These are phyloP conservation scores for Botrytis hyacinthi DNA, from an alignment of 2,329 filamentous ascomycete species.

Conservation along the genomic window DNA sequence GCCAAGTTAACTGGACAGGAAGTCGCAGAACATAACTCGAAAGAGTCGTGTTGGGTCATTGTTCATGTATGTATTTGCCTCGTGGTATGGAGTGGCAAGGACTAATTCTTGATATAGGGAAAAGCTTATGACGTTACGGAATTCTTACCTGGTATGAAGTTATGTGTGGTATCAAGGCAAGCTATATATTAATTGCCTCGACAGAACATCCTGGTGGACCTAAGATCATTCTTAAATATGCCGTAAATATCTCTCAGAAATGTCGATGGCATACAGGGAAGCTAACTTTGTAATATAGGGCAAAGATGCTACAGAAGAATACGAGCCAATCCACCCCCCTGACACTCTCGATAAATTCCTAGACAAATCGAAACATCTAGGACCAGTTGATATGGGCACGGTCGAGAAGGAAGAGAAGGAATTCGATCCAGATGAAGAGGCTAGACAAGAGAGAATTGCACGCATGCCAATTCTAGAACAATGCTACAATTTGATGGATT, in stretches of 20 bases:
- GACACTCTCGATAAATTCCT: slow-evolving; percentile 87
- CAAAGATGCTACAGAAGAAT: slow-evolving; percentile 90
- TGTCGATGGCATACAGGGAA: neutral
- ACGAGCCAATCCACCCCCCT: slow-evolving; percentile 83
- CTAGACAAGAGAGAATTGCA: slow-evolving; percentile 69
- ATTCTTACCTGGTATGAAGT: slow-evolving; percentile 66
- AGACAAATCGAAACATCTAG: slow-evolving; percentile 80
- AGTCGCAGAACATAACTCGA: slow-evolving; percentile 71
- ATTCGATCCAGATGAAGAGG: slow-evolving; percentile 68
- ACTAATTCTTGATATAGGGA: slow-evolving; percentile 47
- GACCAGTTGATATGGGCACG: slow-evolving; percentile 83
- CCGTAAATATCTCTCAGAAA: slow-evolving; percentile 46
- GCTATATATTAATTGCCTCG: neutral
- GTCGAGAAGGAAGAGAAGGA: slow-evolving; percentile 66
- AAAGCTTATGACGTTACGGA: slow-evolving; percentile 89
- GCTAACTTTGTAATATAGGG: slow-evolving; percentile 46
- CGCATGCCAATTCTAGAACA: slow-evolving; percentile 78
- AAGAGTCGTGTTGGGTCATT: slow-evolving; percentile 89
- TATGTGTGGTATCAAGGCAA: neutral
- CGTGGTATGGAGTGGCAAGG: slow-evolving; percentile 17
- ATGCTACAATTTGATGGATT: slow-evolving; percentile 93
- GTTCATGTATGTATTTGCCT: slow-evolving; percentile 61
- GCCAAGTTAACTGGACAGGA: slow-evolving; percentile 50
- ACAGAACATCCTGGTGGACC: slow-evolving; percentile 81
- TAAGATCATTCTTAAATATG: slow-evolving; percentile 96